These are phyloP conservation scores for Geotrichum ghanense DNA, from an alignment of 805 yeast species.

Conservation along the genomic window DNA sequence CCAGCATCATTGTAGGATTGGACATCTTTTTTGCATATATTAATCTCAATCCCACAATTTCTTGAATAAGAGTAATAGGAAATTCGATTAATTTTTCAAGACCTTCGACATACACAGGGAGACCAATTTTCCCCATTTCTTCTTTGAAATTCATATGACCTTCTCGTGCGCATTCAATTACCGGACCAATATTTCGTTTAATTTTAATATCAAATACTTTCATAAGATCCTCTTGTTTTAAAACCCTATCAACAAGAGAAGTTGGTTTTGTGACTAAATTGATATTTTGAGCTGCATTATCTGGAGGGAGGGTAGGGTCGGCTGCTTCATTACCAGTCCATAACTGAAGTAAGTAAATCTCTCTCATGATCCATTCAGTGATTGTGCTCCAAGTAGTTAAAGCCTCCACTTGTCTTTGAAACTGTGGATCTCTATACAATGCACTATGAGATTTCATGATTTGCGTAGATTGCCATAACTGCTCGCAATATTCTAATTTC, in stretches of 20 bases:
- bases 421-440: constrained; percentile 48
- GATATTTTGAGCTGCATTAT: constrained; percentile 12
- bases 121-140: constrained; percentile 51
- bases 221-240: constrained; percentile 46
- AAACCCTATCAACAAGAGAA: constrained; percentile 69
- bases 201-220: constrained; percentile 58
- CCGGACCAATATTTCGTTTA: constrained; percentile 59
- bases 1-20: constrained; percentile 89
- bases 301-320: constrained; percentile 40
- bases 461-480: constrained; percentile 65
- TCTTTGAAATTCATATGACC: constrained; percentile 53
- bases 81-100: constrained; percentile 51
- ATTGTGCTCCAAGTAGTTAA: constrained; percentile 76
- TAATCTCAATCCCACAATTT: constrained; percentile 61
- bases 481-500: constrained; percentile 54
- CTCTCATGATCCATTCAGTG: constrained; percentile 54
- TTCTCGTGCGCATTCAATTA: constrained; percentile 73
- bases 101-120: constrained; percentile 61
- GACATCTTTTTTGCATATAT: constrained; percentile 65
- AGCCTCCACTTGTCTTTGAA: constrained; percentile 59
- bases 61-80: constrained; percentile 71
- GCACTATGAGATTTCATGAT: constrained; percentile 79
- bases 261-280: constrained; percentile 3
- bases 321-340: constrained; percentile 84
- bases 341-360: constrained; percentile 44